These are phyloP conservation scores for Flammula alnicola DNA, from an alignment of 1,284 basidiomycete genomes.

Conservation along the genomic window DNA sequence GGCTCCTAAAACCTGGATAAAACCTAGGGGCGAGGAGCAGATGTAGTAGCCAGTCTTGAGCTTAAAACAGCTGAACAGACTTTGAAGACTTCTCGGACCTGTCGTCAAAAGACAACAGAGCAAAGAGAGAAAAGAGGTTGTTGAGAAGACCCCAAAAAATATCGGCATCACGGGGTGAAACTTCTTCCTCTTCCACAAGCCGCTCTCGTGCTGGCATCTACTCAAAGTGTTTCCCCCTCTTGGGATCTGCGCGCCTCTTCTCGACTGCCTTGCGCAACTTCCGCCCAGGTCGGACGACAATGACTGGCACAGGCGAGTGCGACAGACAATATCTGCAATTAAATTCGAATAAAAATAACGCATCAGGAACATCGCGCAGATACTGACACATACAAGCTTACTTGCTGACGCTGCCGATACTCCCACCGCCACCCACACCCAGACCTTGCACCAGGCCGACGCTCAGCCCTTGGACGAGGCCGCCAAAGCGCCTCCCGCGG, in stretches of 20 bases:
- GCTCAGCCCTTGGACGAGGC: conserved; percentile 25
- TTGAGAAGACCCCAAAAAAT: too few relatives aligned
- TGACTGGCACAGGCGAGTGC: conserved; percentile 90
- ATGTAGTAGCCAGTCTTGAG: too few relatives aligned
- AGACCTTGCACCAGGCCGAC: conserved; percentile 25
- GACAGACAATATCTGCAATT: conserved; percentile 82
- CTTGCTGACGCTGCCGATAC: conserved; percentile 72
- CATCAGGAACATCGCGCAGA: background rate
- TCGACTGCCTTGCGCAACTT: conserved; percentile 83
- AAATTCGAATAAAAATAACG: conserved; percentile 12
- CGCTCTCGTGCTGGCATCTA: too few relatives aligned
- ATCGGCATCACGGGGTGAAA: too few relatives aligned
- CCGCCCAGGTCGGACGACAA: conserved; percentile 88
- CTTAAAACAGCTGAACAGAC: too few relatives aligned
- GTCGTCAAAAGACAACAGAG: too few relatives aligned
- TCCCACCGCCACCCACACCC: conserved; percentile 47
- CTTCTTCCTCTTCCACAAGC: too few relatives aligned
- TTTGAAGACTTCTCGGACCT: too few relatives aligned
- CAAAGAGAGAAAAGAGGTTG: too few relatives aligned
- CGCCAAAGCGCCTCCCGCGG: conserved; percentile 63
- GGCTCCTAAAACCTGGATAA: too few relatives aligned
- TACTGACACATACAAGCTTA: conserved; percentile 34
- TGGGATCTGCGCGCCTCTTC: conserved; percentile 84
- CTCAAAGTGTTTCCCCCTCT: conserved; percentile 78
- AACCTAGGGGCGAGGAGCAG: too few relatives aligned